These are phyloP conservation scores for Nemophila menziesii DNA, from an alignment of 257 asterid species.

Conservation along the genomic window DNA sequence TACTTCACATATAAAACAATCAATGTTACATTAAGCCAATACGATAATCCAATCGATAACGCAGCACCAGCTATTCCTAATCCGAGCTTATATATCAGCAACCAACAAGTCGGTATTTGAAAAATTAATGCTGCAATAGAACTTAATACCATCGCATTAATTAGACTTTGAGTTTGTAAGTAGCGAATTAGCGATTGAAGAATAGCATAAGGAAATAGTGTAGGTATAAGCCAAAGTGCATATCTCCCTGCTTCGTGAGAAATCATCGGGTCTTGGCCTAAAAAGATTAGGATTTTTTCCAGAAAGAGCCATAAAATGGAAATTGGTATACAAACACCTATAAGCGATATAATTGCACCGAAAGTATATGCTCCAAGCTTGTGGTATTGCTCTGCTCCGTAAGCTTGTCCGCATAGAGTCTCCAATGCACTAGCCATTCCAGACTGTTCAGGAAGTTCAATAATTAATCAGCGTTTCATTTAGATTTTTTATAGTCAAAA, in stretches of 20 bases:
- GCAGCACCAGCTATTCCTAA: conserved; percentile 72
- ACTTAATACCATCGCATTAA: conserved; percentile 55
- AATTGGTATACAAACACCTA: conserved; percentile 45
- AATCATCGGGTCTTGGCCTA: conserved; percentile 61
- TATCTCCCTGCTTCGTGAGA: conserved; percentile 60
- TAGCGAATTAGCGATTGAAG: conserved; percentile 63
- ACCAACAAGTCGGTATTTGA: conserved; percentile 63
- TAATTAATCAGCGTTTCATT: background rate
- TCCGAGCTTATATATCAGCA: conserved; percentile 35
- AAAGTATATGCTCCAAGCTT: conserved; percentile 43
- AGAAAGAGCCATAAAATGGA: conserved; percentile 45
- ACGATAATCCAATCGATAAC: conserved; percentile 52
- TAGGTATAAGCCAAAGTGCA: conserved; percentile 51
- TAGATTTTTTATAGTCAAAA: background rate
- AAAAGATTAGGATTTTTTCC: conserved; percentile 33
- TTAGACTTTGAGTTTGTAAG: conserved; percentile 64
- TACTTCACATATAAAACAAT: conserved; percentile 38
- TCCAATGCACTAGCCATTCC: conserved; percentile 86
- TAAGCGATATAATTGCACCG: conserved; percentile 45
- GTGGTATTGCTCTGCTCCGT: conserved; percentile 55
- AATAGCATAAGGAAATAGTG: conserved; percentile 57
- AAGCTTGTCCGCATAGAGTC: conserved; percentile 85
- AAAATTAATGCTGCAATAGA: conserved; percentile 45
- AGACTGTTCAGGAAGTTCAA: conserved; percentile 25
- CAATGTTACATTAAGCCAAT: conserved; percentile 53